These are phyloP conservation scores for Nymphaea colorata DNA, from an alignment of 164 flowering plant species.

Conservation along the genomic window DNA sequence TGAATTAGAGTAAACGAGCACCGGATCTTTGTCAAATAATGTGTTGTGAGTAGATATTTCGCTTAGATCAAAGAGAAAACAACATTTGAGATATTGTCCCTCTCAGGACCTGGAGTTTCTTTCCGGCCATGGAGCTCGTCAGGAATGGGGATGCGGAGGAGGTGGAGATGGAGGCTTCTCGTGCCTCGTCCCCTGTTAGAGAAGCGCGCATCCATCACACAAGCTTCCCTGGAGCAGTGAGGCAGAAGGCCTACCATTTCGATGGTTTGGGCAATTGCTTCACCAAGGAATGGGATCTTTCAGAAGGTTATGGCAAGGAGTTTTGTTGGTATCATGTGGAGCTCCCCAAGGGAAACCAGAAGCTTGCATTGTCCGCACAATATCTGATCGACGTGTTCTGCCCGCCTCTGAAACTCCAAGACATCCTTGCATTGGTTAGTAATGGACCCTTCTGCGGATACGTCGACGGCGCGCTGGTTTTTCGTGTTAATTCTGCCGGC, in stretches of 20 bases:
- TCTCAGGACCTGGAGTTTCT: slow-evolving; percentile 1
- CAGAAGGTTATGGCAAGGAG: slow-evolving; percentile 60
- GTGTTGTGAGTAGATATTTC: too few relatives aligned
- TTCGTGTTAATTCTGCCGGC: slow-evolving; percentile 90
- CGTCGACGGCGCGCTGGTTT: slow-evolving; percentile 92
- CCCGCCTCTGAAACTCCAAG: slow-evolving; percentile 95
- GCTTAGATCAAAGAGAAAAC: neutral
- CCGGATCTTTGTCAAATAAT: too few relatives aligned
- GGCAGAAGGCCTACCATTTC: slow-evolving; percentile 71
- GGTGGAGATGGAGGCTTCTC: slow-evolving; percentile 18
- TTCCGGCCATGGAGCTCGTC: slow-evolving; percentile 21
- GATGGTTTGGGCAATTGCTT: slow-evolving; percentile 73
- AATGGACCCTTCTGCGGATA: slow-evolving; percentile 97
- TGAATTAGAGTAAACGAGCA: too few relatives aligned
- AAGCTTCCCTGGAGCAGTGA: slow-evolving; percentile 54
- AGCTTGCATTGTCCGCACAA: slow-evolving; percentile 67
- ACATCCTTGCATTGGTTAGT: slow-evolving; percentile 83
- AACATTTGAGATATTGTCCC: neutral
- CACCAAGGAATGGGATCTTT: slow-evolving; percentile 85
- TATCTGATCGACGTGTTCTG: slow-evolving; percentile 81
- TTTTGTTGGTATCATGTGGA: slow-evolving; percentile 99
- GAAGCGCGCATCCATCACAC: slow-evolving; percentile 15
- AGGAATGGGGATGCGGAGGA: slow-evolving; percentile 23
- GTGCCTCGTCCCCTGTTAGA: slow-evolving; percentile 12
- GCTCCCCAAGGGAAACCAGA: slow-evolving; percentile 76